phyloP scores from a whole-genome alignment of 225 moss, liverwort and hornwort genomes.

The Neckera pumila region DNA sequence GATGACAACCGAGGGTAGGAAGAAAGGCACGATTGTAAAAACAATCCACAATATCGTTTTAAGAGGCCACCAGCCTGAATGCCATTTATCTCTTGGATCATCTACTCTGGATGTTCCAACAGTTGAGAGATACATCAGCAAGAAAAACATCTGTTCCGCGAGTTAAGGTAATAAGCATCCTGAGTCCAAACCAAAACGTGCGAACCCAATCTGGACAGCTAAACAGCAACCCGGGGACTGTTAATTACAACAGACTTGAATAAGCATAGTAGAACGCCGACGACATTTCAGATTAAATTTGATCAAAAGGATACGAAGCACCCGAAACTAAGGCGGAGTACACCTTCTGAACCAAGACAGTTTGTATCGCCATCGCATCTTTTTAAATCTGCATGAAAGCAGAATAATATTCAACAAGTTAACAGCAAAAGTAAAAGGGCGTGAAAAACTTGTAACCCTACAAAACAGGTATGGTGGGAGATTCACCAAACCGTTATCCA shows the following conservation, averaged over 20 bases:
- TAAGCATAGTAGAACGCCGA: neutral
- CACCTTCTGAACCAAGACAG: conserved; percentile 44
- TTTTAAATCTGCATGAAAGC: conserved; percentile 19
- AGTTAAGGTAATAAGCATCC: conserved; percentile 28
- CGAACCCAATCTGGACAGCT: neutral
- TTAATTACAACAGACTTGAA: neutral
- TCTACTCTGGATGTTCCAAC: conserved; percentile 65
- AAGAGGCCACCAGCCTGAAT: conserved; percentile 93
- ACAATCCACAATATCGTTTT: conserved; percentile 63
- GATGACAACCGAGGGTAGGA: conserved; percentile 73
- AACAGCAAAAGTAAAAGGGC: neutral
- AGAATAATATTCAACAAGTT: neutral
- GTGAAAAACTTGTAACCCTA: neutral
- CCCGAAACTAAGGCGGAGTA: conserved; percentile 52
- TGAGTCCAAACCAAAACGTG: neutral
- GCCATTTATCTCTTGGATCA: conserved; percentile 88
- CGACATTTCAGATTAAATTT: neutral
- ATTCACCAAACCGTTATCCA: neutral
- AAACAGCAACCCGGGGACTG: neutral
- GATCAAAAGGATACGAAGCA: conserved; percentile 39
- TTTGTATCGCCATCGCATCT: conserved; percentile 27
- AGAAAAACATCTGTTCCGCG: conserved; percentile 54
- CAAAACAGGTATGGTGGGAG: neutral
- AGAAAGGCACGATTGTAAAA: conserved; percentile 72
- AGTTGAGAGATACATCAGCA: conserved; percentile 94